phyloP scores from a whole-genome alignment of 495 filamentous ascomycete species.

The Penicillium antarcticum region DNA sequence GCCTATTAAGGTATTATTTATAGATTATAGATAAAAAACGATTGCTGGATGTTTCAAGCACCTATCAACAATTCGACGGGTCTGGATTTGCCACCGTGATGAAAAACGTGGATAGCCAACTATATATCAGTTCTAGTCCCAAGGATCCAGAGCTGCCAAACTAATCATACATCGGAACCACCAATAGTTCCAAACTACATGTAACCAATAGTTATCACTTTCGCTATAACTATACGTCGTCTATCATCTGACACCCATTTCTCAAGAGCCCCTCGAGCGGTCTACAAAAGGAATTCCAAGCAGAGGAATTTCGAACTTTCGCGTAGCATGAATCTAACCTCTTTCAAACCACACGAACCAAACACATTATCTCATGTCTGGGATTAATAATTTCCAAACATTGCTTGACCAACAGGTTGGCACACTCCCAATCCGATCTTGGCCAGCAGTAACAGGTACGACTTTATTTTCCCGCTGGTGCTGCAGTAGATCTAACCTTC shows the following conservation, averaged over 20 bases:
- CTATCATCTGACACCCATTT: background rate
- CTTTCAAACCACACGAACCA: background rate
- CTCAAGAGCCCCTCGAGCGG: background rate
- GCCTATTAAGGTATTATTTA: no score
- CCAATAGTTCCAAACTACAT: no score
- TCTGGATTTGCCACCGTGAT: no score
- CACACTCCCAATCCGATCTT: conserved; percentile 6
- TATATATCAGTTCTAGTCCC: no score
- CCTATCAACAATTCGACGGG: no score
- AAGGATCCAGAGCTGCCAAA: no score
- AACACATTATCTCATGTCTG: conserved; percentile 5
- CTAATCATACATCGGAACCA: no score
- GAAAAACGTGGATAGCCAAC: no score
- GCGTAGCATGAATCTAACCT: background rate
- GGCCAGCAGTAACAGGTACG: conserved; percentile 6
- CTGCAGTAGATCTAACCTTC: background rate
- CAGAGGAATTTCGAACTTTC: no score
- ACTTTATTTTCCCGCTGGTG: background rate
- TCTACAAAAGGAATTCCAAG: background rate
- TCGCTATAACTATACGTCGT: background rate
- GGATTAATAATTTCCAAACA: conserved; percentile 16
- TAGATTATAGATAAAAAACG: no score
- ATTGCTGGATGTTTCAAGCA: no score
- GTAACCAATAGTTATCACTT: no score
- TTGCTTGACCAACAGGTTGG: conserved; percentile 22